These are phyloP conservation scores for Salicornia ramosissima DNA, from an alignment of 148 eudicot genomes.

Conservation along the genomic window DNA sequence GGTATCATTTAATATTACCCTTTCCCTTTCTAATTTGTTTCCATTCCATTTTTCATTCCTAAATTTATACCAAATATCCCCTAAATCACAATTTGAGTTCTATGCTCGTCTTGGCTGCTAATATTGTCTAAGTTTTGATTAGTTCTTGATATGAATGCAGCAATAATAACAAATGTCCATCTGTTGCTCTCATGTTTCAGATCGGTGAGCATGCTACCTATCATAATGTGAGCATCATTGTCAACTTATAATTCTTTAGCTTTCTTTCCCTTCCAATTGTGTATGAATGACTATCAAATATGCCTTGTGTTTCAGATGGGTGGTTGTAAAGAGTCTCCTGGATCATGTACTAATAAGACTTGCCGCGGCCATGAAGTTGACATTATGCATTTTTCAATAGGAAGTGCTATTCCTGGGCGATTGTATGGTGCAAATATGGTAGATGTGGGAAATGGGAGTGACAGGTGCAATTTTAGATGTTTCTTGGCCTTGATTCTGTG, in stretches of 20 bases:
- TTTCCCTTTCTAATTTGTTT: too few species aligned
- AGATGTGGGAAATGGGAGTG: slow-evolving; percentile 63
- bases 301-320: slow-evolving; percentile 60
- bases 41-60: too few species aligned
- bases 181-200: slow-evolving; percentile 93
- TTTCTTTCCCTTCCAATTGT: not conserved
- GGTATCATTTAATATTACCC: too few species aligned
- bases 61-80: too few species aligned
- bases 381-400: slow-evolving; percentile 88
- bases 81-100: not conserved
- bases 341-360: slow-evolving; percentile 55
- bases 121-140: slow-evolving; percentile 12
- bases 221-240: slow-evolving; percentile 56
- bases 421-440: slow-evolving; percentile 65
- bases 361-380: slow-evolving; percentile 92
- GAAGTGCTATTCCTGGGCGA: slow-evolving; percentile 85
- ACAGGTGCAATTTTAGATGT: slow-evolving; percentile 39
- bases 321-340: slow-evolving; percentile 69
- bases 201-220: slow-evolving; percentile 85
- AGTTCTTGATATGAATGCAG: slow-evolving; percentile 39
- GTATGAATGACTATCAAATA: not conserved
- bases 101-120: not conserved
- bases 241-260: not conserved
- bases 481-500: not conserved
- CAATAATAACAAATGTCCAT: slow-evolving; percentile 61